Evolutionary conservation across 1,139 yeast genomes (phyloP).

Genomic region (Geotrichum europaeum): DNA sequence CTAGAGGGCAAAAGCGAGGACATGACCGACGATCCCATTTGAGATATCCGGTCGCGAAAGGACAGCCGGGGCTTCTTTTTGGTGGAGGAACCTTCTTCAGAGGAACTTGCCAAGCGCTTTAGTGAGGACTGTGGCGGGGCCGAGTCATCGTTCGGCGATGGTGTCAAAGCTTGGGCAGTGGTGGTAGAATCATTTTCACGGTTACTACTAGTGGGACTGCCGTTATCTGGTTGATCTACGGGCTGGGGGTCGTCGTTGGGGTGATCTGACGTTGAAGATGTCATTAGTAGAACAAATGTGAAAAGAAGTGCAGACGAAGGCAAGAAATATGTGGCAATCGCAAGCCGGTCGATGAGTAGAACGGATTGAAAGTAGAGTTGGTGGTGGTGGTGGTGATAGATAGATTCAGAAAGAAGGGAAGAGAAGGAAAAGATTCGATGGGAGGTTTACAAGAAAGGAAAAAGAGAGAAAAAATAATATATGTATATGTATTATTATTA

Average conservation of each 20-base stretch:
- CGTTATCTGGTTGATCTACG: background rate
- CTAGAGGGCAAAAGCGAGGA: constrained; percentile 14
- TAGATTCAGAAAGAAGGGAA: background rate
- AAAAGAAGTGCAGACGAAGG: background rate
- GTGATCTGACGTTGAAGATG: background rate
- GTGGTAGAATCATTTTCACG: background rate
- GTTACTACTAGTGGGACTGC: background rate
- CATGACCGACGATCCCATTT: constrained; percentile 17
- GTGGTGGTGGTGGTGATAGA: background rate
- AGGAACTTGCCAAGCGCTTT: background rate
- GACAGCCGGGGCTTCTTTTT: constrained; percentile 10
- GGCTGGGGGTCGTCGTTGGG: background rate
- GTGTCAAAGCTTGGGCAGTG: background rate
- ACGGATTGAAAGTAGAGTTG: background rate
- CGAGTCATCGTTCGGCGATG: background rate
- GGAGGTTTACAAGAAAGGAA: background rate
- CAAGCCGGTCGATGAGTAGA: background rate
- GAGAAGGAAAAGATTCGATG: background rate
- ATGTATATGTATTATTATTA: background rate
- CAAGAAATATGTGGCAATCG: background rate
- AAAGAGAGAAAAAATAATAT: background rate
- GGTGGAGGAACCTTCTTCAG: background rate
- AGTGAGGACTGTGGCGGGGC: background rate
- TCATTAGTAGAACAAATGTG: background rate
- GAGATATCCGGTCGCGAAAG: constrained; percentile 11